Percentiles rank a stretch among this genome's conserved stretches.
These are phyloP conservation scores for Barnettozyma sucrosica DNA, from an alignment of 805 yeast species.

Conservation along the genomic window DNA sequence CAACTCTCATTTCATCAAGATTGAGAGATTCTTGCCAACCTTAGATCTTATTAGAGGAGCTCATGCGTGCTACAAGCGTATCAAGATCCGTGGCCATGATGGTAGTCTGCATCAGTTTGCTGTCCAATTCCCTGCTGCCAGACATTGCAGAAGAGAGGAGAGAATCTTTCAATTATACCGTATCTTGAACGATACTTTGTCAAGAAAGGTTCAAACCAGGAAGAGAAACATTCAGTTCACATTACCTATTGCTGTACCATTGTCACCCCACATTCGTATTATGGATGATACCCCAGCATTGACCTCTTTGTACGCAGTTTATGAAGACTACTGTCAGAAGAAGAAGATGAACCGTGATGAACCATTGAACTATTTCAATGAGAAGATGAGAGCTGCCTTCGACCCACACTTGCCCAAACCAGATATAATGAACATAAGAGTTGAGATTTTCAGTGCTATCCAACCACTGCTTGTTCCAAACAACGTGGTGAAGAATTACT, in stretches of 20 bases:
- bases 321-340: conserved; percentile 78
- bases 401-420: conserved; percentile 94
- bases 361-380: conserved; percentile 80
- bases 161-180: conserved; percentile 88
- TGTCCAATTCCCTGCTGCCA: conserved; percentile 95
- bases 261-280: conserved; percentile 90
- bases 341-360: conserved; percentile 77
- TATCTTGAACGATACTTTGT: conserved; percentile 74
- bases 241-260: conserved; percentile 85
- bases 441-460: conserved; percentile 86
- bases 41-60: conserved; percentile 86
- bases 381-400: conserved; percentile 84
- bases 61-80: conserved; percentile 81
- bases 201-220: conserved; percentile 81
- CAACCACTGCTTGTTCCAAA: conserved; percentile 85
- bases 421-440: conserved; percentile 79
- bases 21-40: conserved; percentile 86
- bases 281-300: conserved; percentile 76
- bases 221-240: conserved; percentile 81
- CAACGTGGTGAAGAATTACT: conserved; percentile 74
- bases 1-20: conserved; percentile 85
- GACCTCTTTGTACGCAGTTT: conserved; percentile 71
- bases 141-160: conserved; percentile 96
- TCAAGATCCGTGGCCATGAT: conserved; percentile 88
- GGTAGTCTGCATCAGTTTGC: conserved; percentile 91